phyloP scores from a whole-genome alignment of 2,329 filamentous ascomycete species.

The Hypoxylon sp. region DNA sequence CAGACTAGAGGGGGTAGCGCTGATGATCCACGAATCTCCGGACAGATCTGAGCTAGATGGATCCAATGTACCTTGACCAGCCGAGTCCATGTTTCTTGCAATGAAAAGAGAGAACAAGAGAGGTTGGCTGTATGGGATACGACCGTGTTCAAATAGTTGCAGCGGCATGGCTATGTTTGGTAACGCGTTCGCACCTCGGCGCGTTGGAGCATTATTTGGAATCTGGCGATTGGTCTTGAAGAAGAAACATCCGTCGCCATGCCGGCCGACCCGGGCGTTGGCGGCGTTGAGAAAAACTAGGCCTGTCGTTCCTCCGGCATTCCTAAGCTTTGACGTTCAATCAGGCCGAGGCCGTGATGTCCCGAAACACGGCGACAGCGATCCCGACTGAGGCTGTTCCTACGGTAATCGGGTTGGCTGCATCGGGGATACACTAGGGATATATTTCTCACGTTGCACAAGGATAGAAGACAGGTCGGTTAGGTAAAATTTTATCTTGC shows the following conservation, averaged over 20 bases:
- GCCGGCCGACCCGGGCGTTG: slow-evolving; percentile 22
- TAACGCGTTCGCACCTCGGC: not conserved
- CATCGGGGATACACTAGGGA: not conserved
- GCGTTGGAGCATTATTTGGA: not conserved
- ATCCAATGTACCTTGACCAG: not conserved
- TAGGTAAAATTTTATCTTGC: not conserved
- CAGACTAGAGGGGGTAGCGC: not conserved
- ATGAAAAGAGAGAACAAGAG: not conserved
- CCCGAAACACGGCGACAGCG: slow-evolving; percentile 33
- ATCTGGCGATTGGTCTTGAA: slow-evolving; percentile 7
- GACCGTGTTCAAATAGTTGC: slow-evolving; percentile 8
- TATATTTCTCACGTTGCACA: not conserved
- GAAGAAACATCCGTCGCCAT: not conserved
- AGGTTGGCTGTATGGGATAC: slow-evolving; percentile 1
- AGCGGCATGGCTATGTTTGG: not conserved
- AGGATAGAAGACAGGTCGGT: not conserved
- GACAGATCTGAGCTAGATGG: not conserved
- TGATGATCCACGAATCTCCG: not conserved
- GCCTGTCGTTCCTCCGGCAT: slow-evolving; percentile 19
- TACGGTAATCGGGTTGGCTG: slow-evolving; percentile 21
- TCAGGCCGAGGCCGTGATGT: slow-evolving; percentile 17
- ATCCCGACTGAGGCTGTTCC: slow-evolving; percentile 35
- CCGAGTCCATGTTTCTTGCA: not conserved
- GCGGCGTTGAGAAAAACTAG: slow-evolving; percentile 26
- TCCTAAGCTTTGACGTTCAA: slow-evolving; percentile 8